phyloP scores from a whole-genome alignment of 768 basidiomycete species.

The Termitomyces sp. region DNA sequence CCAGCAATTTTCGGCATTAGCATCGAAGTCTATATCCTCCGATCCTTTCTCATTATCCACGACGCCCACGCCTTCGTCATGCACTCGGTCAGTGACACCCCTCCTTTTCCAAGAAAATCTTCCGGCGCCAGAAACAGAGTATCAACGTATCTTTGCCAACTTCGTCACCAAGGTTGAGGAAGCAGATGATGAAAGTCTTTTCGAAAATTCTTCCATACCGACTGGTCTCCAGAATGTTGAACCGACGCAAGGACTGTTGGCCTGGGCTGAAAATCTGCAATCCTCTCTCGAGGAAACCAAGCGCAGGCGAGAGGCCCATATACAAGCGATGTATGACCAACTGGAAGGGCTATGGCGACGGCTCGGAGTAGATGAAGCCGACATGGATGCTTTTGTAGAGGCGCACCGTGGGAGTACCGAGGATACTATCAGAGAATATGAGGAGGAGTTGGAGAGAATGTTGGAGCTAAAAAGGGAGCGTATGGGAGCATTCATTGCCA shows the following conservation, averaged over 20 bases:
- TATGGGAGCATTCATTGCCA: slow-evolving; percentile 79
- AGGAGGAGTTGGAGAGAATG: slow-evolving; percentile 88
- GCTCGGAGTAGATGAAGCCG: slow-evolving; percentile 70
- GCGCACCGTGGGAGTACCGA: slow-evolving; percentile 77
- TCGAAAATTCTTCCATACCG: slow-evolving; percentile 28
- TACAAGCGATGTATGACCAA: slow-evolving; percentile 92
- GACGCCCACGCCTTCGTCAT: slow-evolving; percentile 47
- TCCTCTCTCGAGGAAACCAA: slow-evolving; percentile 67
- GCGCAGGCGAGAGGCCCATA: slow-evolving; percentile 68
- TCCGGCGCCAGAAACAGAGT: slow-evolving; percentile 34
- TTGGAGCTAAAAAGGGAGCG: slow-evolving; percentile 81
- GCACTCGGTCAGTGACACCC: slow-evolving; percentile 27
- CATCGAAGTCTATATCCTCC: slow-evolving; percentile 30
- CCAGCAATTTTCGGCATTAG: slow-evolving; percentile 25
- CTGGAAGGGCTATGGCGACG: slow-evolving; percentile 88
- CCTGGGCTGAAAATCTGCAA: slow-evolving; percentile 59
- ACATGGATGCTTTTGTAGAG: slow-evolving; percentile 93
- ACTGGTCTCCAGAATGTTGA: slow-evolving; percentile 70
- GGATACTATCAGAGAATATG: slow-evolving; percentile 74
- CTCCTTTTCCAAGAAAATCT: slow-evolving; percentile 31
- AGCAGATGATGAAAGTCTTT: slow-evolving; percentile 42
- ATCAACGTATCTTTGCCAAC: slow-evolving; percentile 52
- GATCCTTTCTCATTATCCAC: slow-evolving; percentile 45
- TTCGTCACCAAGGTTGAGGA: slow-evolving; percentile 63
- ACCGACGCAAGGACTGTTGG: slow-evolving; percentile 68